Conservation (phyloP, 345 rosid genomes). For the Anastatica hierochuntica region DNA sequence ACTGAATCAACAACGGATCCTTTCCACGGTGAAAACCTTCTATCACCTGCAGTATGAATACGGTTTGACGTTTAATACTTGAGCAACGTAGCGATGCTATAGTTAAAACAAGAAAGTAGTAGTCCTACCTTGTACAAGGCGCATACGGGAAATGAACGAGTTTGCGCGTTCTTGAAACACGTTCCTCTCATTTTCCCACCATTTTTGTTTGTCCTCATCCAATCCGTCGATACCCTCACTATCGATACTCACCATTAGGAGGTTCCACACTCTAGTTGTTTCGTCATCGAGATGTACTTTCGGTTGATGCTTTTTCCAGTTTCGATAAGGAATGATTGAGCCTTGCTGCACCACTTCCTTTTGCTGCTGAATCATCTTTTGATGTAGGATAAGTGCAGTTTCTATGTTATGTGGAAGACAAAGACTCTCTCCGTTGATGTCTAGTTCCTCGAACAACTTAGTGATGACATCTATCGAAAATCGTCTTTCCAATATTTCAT, state of each 20-base stretch:
- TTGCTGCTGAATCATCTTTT: constrained; percentile 16
- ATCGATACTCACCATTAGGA: constrained; percentile 45
- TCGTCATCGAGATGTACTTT: constrained; percentile 71
- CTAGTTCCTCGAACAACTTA: constrained; percentile 33
- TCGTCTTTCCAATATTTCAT: constrained; percentile 20
- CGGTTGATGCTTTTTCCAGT: constrained; percentile 36
- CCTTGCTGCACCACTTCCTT: constrained; percentile 43
- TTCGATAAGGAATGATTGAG: constrained; percentile 35
- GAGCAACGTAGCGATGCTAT: too few species aligned
- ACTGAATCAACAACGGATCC: constrained; percentile 96
- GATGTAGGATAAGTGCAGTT: constrained; percentile 45
- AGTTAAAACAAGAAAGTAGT: neutral
- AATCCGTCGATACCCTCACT: constrained; percentile 61
- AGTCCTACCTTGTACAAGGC: constrained; percentile 96
- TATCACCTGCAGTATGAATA: constrained; percentile 42
- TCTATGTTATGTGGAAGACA: constrained; percentile 13
- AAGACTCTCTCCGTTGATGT: constrained; percentile 33
- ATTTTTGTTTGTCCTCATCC: constrained; percentile 43
- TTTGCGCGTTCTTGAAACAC: constrained; percentile 53
- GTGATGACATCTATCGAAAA: constrained; percentile 29
- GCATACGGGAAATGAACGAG: constrained; percentile 81
- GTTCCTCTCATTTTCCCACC: constrained; percentile 73
- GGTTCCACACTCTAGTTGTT: constrained; percentile 67
- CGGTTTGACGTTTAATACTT: neutral
- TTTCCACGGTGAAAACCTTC: constrained; percentile 89